Evolutionary conservation across 2,329 filamentous ascomycete species (phyloP).

Genomic region (Xylaria sp.): DNA sequence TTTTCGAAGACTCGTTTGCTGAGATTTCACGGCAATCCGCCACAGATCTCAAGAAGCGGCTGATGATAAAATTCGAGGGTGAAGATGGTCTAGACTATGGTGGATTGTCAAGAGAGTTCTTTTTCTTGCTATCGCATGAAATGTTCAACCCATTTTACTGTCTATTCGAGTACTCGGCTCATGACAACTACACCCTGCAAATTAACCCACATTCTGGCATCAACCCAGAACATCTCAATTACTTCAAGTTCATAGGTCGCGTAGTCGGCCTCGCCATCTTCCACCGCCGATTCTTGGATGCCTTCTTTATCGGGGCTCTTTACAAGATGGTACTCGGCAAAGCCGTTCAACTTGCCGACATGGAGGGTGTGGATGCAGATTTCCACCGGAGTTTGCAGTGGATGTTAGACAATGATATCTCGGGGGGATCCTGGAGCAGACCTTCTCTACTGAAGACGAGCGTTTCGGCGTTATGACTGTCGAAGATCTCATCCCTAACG

Average conservation of each 20-base stretch:
- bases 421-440: slow-evolving; percentile 91
- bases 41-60: slow-evolving; percentile 92
- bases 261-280: slow-evolving; percentile 98
- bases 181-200: slow-evolving; percentile 99
- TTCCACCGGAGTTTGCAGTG: slow-evolving; percentile 96
- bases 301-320: slow-evolving; percentile 97
- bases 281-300: slow-evolving; percentile 95
- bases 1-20: slow-evolving; percentile 98
- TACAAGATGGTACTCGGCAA: slow-evolving; percentile 99
- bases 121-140: slow-evolving; percentile 98
- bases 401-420: slow-evolving; percentile 98
- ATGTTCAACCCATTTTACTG: slow-evolving; percentile 99
- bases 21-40: slow-evolving; percentile 97
- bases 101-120: slow-evolving; percentile 97
- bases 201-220: slow-evolving; percentile 99
- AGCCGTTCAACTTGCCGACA: slow-evolving; percentile 87
- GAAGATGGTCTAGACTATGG: slow-evolving; percentile 98
- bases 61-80: slow-evolving; percentile 99
- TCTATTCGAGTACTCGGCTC: slow-evolving; percentile 97
- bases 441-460: slow-evolving; percentile 96
- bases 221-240: slow-evolving; percentile 98
- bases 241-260: slow-evolving; percentile 99
- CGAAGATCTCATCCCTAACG: slow-evolving; percentile 89
- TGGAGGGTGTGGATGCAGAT: slow-evolving; percentile 98
- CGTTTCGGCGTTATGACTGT: slow-evolving; percentile 93